Evolutionary conservation across 73 alveolate species (phyloP).

Genomic region (Tetrahymena thermophila): DNA sequence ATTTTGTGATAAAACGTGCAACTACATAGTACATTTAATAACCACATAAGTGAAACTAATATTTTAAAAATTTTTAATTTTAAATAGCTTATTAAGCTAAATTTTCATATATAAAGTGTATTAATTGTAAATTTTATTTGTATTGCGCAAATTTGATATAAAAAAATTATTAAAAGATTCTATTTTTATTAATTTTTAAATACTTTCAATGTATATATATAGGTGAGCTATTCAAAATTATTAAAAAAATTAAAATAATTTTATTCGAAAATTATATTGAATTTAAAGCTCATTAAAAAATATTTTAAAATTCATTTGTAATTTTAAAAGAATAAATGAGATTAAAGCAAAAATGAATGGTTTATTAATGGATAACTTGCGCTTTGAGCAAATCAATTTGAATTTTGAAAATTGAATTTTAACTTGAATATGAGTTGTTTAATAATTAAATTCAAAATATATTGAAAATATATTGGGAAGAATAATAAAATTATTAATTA

Average conservation of each 20-base stretch:
- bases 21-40: background rate
- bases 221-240: background rate
- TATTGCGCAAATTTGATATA: background rate
- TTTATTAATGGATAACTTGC: background rate
- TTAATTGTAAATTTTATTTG: background rate
- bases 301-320: too few species aligned
- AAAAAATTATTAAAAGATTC: background rate
- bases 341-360: background rate
- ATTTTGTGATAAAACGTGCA: background rate
- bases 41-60: background rate
- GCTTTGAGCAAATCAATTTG: background rate
- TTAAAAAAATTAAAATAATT: too few species aligned
- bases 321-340: too few species aligned
- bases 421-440: background rate
- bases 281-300: too few species aligned
- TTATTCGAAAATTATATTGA: too few species aligned
- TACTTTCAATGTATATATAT: too few species aligned
- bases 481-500: background rate
- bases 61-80: background rate
- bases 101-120: too few species aligned
- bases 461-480: background rate
- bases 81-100: background rate
- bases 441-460: background rate
- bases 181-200: too few species aligned
- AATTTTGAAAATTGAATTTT: background rate